These are phyloP conservation scores for Straminergon stramineum DNA, from an alignment of 225 moss, liverwort and hornwort genomes.

Conservation along the genomic window DNA sequence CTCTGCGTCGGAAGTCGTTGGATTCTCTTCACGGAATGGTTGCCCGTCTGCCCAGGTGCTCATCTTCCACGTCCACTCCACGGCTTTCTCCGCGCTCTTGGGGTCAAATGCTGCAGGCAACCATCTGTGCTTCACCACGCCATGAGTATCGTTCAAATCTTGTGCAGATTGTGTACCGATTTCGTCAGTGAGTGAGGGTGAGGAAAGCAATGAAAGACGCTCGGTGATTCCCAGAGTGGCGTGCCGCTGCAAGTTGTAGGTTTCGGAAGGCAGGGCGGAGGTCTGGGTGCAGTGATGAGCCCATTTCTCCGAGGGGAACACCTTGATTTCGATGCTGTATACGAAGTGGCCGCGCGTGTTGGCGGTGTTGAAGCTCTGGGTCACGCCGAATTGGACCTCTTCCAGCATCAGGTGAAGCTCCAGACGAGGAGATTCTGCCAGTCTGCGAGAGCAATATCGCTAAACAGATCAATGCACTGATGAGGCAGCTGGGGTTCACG, in stretches of 20 bases:
- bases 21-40: conserved; percentile 7
- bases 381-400: conserved; percentile 39
- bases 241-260: conserved; percentile 21
- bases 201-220: conserved; percentile 4
- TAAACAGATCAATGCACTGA: background rate
- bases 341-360: conserved; percentile 23
- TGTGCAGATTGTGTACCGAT: background rate
- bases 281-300: conserved; percentile 16
- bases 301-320: conserved; percentile 21
- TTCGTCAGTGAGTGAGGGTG: background rate
- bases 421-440: conserved; percentile 5
- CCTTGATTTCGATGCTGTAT: conserved; percentile 28
- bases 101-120: conserved; percentile 12
- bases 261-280: conserved; percentile 10
- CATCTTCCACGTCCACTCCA: conserved; percentile 43
- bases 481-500: too few relatives aligned
- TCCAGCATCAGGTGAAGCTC: conserved; percentile 34
- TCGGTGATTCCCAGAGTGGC: conserved; percentile 17
- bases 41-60: conserved; percentile 21
- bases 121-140: conserved; percentile 25
- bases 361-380: conserved; percentile 6
- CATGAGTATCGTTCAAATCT: background rate
- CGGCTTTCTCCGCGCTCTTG: conserved; percentile 1
- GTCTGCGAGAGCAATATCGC: background rate
- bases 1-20: background rate